Evolutionary conservation across 1,284 basidiomycete genomes (phyloP).

Genomic region (Fomitopsis palustris): DNA sequence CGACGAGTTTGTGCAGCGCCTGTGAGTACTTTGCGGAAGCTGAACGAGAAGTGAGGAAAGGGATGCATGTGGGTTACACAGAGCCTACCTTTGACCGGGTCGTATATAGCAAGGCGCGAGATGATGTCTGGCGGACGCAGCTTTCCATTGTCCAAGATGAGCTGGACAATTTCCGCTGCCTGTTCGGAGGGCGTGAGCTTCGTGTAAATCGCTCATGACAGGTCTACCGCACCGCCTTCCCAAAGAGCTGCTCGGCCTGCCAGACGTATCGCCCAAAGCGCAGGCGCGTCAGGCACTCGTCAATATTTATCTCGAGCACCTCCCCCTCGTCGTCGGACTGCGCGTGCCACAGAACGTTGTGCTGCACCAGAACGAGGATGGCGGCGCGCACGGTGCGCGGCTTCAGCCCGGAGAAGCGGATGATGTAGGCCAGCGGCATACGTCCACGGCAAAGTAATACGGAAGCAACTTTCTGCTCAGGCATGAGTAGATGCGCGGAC

Average conservation of each 20-base stretch:
- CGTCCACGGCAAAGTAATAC: conserved; percentile 84
- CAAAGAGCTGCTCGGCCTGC: conserved; percentile 68
- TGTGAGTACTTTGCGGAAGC: conserved; percentile 52
- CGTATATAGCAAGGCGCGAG: conserved; percentile 44
- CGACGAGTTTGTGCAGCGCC: conserved; percentile 62
- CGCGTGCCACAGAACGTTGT: conserved; percentile 88
- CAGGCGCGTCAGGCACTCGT: conserved; percentile 76
- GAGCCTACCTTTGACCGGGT: conserved; percentile 52
- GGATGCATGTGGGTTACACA: background rate
- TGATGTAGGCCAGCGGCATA: conserved; percentile 67
- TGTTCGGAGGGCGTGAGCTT: conserved; percentile 28
- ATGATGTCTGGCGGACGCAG: conserved; percentile 75
- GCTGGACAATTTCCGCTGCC: conserved; percentile 73
- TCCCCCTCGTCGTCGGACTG: conserved; percentile 72
- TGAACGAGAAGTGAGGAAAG: conserved; percentile 21
- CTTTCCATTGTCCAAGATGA: conserved; percentile 84
- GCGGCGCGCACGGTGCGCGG: conserved; percentile 69
- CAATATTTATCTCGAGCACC: conserved; percentile 73
- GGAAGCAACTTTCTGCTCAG: conserved; percentile 69
- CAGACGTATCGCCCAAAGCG: conserved; percentile 81
- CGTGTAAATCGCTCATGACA: conserved; percentile 2
- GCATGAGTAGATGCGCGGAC: background rate
- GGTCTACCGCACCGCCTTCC: conserved; percentile 53
- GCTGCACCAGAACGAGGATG: conserved; percentile 85
- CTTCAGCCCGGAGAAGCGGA: conserved; percentile 65